Conservation (phyloP, 192 early-diverging fungal genomes). For the Globomyces pollinis-pini region DNA sequence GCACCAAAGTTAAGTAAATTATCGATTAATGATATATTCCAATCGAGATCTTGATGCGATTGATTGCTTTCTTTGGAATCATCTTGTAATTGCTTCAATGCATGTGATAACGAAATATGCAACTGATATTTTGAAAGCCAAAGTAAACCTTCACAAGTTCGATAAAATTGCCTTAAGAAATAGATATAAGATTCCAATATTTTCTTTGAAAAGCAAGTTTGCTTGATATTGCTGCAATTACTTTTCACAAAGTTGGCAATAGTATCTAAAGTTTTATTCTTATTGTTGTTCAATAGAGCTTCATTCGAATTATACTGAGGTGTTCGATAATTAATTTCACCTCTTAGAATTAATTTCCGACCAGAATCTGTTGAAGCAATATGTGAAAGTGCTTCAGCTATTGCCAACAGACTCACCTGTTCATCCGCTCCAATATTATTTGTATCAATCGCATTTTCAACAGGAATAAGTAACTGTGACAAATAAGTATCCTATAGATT, state of each 20-base stretch:
- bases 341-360: conserved; percentile 20
- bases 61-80: conserved; percentile 1
- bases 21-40: conserved; percentile 30
- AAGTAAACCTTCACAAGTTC: conserved; percentile 35
- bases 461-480: conserved; percentile 25
- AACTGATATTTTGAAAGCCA: conserved; percentile 23
- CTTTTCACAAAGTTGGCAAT: conserved; percentile 20
- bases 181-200: conserved; percentile 33
- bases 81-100: too few relatives aligned
- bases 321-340: conserved; percentile 1
- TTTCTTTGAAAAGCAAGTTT: conserved; percentile 8
- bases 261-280: conserved; percentile 11
- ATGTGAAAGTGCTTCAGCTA: conserved; percentile 31
- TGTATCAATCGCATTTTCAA: conserved; percentile 5
- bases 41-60: conserved; percentile 21
- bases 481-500: conserved; percentile 21
- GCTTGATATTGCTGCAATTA: neutral
- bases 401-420: conserved; percentile 14
- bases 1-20: conserved; percentile 46
- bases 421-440: conserved; percentile 5
- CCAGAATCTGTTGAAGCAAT: conserved; percentile 34
- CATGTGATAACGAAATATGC: conserved; percentile 24
- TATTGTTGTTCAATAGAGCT: neutral
- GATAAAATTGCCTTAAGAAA: conserved; percentile 42
- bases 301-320: neutral